Evolutionary conservation across 176 grass and related monocot genomes (phyloP).

Genomic region (Melocanna baccifera): DNA sequence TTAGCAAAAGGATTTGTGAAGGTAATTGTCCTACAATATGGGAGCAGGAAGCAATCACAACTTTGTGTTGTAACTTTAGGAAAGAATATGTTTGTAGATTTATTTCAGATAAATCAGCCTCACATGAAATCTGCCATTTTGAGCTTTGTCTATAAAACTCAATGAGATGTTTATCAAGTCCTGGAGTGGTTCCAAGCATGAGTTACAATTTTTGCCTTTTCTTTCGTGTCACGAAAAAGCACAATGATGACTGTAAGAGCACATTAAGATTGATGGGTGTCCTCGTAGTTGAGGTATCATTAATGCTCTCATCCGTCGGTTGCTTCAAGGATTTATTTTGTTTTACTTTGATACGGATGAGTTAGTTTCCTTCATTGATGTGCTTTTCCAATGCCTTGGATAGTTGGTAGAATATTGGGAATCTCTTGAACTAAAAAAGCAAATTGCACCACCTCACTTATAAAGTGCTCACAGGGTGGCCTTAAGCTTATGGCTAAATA

Average conservation of each 20-base stretch:
- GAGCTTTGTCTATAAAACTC: background rate
- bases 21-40: slow-evolving; percentile 41
- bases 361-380: background rate
- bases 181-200: background rate
- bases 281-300: slow-evolving; percentile 72
- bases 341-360: background rate
- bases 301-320: background rate
- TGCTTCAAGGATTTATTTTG: background rate
- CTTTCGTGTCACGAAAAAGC: slow-evolving; percentile 58
- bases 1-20: slow-evolving; percentile 92
- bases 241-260: slow-evolving; percentile 85
- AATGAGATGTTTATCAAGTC: background rate
- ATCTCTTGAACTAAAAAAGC: slow-evolving; percentile 2
- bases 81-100: background rate
- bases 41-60: background rate
- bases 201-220: background rate
- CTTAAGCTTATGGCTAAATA: slow-evolving; percentile 10
- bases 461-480: background rate
- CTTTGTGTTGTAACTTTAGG: background rate
- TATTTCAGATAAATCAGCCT: slow-evolving; percentile 17
- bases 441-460: background rate
- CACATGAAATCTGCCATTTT: slow-evolving; percentile 3
- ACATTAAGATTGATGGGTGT: slow-evolving; percentile 85
- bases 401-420: background rate
- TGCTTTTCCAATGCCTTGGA: slow-evolving; percentile 7